Base-by-base conservation (phyloP, 495 filamentous ascomycete species). In the Rostrohypoxylon terebratum region DNA sequence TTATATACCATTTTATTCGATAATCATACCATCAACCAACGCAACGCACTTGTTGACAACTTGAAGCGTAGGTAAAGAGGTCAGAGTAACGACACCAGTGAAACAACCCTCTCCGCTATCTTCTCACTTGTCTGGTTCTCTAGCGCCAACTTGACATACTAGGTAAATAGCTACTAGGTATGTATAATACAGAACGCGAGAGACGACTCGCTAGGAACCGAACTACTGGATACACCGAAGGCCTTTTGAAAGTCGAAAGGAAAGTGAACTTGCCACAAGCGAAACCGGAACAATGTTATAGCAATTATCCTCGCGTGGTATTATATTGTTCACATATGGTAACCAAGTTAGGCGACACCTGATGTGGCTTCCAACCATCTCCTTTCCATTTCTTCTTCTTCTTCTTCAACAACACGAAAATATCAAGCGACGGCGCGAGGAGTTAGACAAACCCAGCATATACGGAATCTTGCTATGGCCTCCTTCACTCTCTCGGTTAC, bases 401-500 rank as follows among this genome's bases (percentile, higher is more conserved):
- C 0, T 20, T 16, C 16, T 3, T 7, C 13, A 47, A 7, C 6
- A 47, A 16, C 13, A 1, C 18, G 1, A n/a, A n/a, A 25, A 23
- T 21, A 50, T 3, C 18, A 21, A 21, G 23, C 18, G 23, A 54
- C 31, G 28, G 28, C 14, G 9, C 31, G 14, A 18, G 16, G 42
- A n/a, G 50, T 4, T 8, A 2, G 10, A 34, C 53, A 20, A 57
- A 38, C 4, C 14, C 6, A 3, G 14, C 20, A 28, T 36, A 14
- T 28, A 63, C 58, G 51, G 31, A 14, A 61, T 53, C 58, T 59
- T 10, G 64, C 59, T 60, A 60, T 45, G 1, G 45, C 64, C 10
- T 72, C 64, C 51, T 72, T 59, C 4, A 60, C 59, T 14, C 48
- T 69, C 60, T 66, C 66, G 40, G 34, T 47, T 42, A 66, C 45